Evolutionary conservation across 2,329 filamentous ascomycete genomes (phyloP).

Genomic region (Pseudopithomyces chartarum): DNA sequence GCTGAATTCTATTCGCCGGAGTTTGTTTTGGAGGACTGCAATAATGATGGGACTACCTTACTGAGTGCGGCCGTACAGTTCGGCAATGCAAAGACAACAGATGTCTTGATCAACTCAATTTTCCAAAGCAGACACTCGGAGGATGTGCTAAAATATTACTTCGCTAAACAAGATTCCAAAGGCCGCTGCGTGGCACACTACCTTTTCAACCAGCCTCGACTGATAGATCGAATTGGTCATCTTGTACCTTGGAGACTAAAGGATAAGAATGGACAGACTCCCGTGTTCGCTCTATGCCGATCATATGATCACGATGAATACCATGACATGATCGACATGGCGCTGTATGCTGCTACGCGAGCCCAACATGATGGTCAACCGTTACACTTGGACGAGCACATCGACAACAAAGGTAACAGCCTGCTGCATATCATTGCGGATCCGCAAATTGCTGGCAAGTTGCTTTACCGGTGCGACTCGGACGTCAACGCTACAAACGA

Average conservation of each 20-base stretch:
- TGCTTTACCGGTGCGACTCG: conserved; percentile 86
- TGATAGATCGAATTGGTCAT: conserved; percentile 77
- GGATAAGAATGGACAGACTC: conserved; percentile 98
- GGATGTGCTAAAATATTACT: conserved; percentile 66
- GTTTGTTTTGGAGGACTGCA: conserved; percentile 78
- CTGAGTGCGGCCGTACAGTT: conserved; percentile 89
- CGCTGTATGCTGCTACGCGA: conserved; percentile 72
- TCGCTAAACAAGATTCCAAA: conserved; percentile 77
- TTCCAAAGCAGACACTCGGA: conserved; percentile 59
- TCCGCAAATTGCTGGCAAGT: conserved; percentile 71
- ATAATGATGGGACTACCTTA: conserved; percentile 87
- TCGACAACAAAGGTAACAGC: conserved; percentile 92
- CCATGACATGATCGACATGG: conserved; percentile 82
- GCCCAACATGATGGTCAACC: conserved; percentile 77
- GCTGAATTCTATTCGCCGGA: conserved; percentile 74
- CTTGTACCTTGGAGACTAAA: conserved; percentile 86
- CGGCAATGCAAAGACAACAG: conserved; percentile 74
- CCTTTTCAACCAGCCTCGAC: conserved; percentile 83
- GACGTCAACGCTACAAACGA: conserved; percentile 96
- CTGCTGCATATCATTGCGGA: conserved; percentile 95
- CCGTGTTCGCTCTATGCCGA: conserved; percentile 89
- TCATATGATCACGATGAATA: conserved; percentile 95
- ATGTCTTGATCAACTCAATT: conserved; percentile 75
- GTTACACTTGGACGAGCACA: conserved; percentile 90
- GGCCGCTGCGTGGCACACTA: conserved; percentile 95